Base-by-base conservation (phyloP, 306 rosid genomes). In the Acacia crassicarpa region DNA sequence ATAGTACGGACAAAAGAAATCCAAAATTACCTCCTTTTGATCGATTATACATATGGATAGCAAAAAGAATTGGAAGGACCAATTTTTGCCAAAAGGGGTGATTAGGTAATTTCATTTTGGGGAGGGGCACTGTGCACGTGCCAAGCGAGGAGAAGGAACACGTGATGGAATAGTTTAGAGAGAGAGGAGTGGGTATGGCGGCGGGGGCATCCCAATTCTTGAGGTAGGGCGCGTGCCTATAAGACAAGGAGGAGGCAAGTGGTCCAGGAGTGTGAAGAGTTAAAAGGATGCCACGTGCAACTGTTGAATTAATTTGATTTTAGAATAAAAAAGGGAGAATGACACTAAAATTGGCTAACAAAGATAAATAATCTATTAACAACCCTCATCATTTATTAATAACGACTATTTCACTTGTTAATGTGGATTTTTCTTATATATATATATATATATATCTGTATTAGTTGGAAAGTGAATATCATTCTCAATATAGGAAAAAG, bases 191-290 rank as follows among this genome's bases (percentile, higher is more conserved):
- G 75, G 85, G 82, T 53, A 71, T 93, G 99, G 97, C 99, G 97
- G 99, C 99, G 96, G 93, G 91, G 94, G 94, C 85, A 91, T 89
- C 7, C 0, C 5, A 1, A 38, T 38, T 38, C 91, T 85, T 83
- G 81, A 1, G 0, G 72, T 94, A 83, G 83, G 87, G 89, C 91
- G 91, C 94, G 96, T 92, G 98, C 85, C 85, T 46, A 32, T 58
- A 82, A 69, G 80, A 41, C 85, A 90, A 91, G 86, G 85, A 87
- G 66, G 0, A 8, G 58, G 61, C 19, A 12, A 59, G 88, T 87
- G 98, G 99, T 92, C 97, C 80, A 61, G 3, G 33, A 6, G 12
- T 4, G 7, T 15, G 23, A 75, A 30, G 12, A 4, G 59, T 53
- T 19, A 2, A 53, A 20, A 53, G 59, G 23, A 19, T 65, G 88